Conservation (phyloP, 2,329 filamentous ascomycete species). For the Monosporascus sp. region DNA sequence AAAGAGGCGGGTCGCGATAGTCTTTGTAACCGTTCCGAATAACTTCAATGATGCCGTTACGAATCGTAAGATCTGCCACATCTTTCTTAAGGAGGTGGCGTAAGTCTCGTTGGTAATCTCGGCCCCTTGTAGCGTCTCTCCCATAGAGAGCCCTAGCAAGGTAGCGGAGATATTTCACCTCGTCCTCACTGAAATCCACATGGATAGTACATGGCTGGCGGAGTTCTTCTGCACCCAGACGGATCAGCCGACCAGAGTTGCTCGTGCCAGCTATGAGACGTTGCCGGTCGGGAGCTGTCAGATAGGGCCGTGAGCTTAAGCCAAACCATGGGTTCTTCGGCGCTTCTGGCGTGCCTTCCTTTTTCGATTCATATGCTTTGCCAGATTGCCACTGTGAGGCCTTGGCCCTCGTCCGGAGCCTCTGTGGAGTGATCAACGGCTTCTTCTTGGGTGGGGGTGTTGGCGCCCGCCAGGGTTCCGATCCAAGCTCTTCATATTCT, state of each 20-base stretch:
- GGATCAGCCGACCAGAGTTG: slow-evolving; percentile 4
- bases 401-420: slow-evolving; percentile 16
- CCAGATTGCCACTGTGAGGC: slow-evolving; percentile 23
- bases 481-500: not conserved
- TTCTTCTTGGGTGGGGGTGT: slow-evolving; percentile 7
- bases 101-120: slow-evolving; percentile 16
- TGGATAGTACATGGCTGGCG: slow-evolving; percentile 16
- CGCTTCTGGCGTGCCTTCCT: slow-evolving; percentile 5
- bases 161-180: slow-evolving; percentile 18
- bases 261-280: slow-evolving; percentile 10
- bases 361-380: slow-evolving; percentile 12
- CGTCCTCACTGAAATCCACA: slow-evolving; percentile 22
- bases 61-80: slow-evolving; percentile 3
- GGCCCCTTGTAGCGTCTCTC: slow-evolving; percentile 2
- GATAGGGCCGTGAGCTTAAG: slow-evolving; percentile 19
- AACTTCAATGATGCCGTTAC: slow-evolving; percentile 9
- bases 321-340: slow-evolving; percentile 13
- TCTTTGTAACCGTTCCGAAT: slow-evolving; percentile 13
- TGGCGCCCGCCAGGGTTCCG: slow-evolving; percentile 1
- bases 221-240: slow-evolving; percentile 5
- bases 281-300: slow-evolving; percentile 10
- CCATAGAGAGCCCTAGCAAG: slow-evolving; percentile 19
- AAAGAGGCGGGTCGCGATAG: slow-evolving; percentile 12
- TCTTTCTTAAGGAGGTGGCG: slow-evolving; percentile 23
- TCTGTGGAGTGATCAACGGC: slow-evolving; percentile 10